A percentile compares a stretch with the other conserved stretches of the same genome.
phyloP scores from a whole-genome alignment of 2,329 filamentous ascomycete genomes.

The Paecilomyces formosus region DNA sequence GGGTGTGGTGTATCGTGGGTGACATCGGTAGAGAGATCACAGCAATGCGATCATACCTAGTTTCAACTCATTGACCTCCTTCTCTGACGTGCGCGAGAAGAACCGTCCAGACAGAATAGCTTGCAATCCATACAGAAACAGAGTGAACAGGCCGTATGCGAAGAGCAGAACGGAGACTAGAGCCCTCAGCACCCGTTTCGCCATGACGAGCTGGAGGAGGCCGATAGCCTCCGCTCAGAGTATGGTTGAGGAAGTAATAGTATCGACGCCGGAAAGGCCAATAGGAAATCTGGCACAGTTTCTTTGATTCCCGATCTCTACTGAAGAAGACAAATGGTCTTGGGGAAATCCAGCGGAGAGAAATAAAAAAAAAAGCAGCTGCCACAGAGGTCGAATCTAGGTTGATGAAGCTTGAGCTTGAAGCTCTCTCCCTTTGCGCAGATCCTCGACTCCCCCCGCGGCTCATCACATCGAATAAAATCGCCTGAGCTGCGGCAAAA shows the following conservation, averaged over 20 bases:
- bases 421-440: not conserved
- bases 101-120: constrained; percentile 26
- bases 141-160: constrained; percentile 28
- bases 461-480: not conserved
- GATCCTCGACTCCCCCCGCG: not conserved
- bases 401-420: not conserved
- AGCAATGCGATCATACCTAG: constrained; percentile 25
- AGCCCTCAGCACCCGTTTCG: constrained; percentile 8
- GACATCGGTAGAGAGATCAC: not conserved
- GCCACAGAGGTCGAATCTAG: not conserved
- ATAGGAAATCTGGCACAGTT: not conserved
- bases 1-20: not conserved
- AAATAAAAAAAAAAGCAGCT: not conserved
- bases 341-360: not conserved
- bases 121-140: constrained; percentile 22
- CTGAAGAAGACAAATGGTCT: not conserved
- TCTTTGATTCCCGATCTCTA: not conserved
- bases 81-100: constrained; percentile 30
- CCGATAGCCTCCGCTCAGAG: not conserved
- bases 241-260: constrained; percentile 4
- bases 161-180: constrained; percentile 14
- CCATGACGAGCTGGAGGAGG: constrained; percentile 13
- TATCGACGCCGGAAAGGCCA: not conserved
- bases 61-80: constrained; percentile 32
- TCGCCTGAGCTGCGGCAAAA: not conserved